Percentiles rank a stretch among this genome's conserved stretches.
Evolutionary conservation across 495 filamentous ascomycete genomes (phyloP).

Genomic region (Tirmania nivea): DNA sequence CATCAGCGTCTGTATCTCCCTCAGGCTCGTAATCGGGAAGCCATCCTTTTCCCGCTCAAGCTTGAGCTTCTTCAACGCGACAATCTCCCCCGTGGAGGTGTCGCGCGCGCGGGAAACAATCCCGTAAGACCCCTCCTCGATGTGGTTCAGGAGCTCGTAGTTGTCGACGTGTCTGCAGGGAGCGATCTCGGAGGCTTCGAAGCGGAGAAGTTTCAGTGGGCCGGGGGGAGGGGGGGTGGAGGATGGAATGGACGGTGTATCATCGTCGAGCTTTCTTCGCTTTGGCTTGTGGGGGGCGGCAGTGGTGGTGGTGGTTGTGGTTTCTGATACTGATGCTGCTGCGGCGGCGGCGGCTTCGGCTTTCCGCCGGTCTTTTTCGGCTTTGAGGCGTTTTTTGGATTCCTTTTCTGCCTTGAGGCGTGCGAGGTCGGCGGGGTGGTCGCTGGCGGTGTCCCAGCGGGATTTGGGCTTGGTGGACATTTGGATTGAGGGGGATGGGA

Average conservation of each 20-base stretch:
- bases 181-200: conserved; percentile 45
- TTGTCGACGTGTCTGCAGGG: conserved; percentile 65
- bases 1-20: conserved; percentile 62
- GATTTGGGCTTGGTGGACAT: not conserved
- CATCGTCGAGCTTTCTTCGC: conserved; percentile 13
- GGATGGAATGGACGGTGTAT: too few species aligned
- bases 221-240: conserved; percentile 15
- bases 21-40: conserved; percentile 74
- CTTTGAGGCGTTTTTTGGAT: conserved; percentile 65
- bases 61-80: conserved; percentile 88
- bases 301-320: conserved; percentile 5
- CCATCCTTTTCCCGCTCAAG: conserved; percentile 64
- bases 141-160: conserved; percentile 83
- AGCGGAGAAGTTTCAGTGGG: conserved; percentile 38
- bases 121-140: conserved; percentile 92
- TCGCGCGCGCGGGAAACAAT: conserved; percentile 78
- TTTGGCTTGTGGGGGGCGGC: conserved; percentile 27
- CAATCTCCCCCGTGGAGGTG: conserved; percentile 56
- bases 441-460: conserved; percentile 68
- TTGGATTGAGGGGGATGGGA: not conserved
- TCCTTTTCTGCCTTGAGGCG: conserved; percentile 72
- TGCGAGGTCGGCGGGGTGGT: conserved; percentile 48
- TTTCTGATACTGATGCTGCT: conserved; percentile 1
- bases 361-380: conserved; percentile 59
- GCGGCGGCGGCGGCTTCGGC: conserved; percentile 24